Evolutionary conservation across 2,329 filamentous ascomycete genomes (phyloP), one percentile per base, ranked within the genome.

Genomic region (Stromatinia cepivora): DNA sequence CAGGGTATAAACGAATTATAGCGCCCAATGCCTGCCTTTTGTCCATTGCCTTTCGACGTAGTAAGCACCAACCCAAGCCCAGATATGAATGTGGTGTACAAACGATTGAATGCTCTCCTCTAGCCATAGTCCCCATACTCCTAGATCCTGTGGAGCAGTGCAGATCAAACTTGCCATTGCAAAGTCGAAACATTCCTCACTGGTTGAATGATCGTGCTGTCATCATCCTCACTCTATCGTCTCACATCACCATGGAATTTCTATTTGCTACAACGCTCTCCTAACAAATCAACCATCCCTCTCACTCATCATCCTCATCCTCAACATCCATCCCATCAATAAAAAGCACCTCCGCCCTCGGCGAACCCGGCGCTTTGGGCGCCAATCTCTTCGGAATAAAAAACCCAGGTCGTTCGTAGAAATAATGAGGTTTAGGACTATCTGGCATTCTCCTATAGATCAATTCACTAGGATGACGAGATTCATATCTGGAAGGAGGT

Each of bases 371-470:
- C 22, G 59, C 59, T 39, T 50, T 63, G 1, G 59, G 59, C 13
- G 59, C 59, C 8, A 10, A 25, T 63, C 59, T 63, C 31, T 50
- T 50, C 1, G 59, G 59, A 13, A 36, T 63, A 5, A 63, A 63
- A 50, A 52, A 63, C 4, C 45, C 59, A 2, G 59, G 59, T 63
- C 59, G n/a, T 31, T 63, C 59, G 15, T 63, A 63, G 6, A 63
- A 63, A 17, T 63, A 63, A 36, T 63, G 59, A 3, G 59, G 59
- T 20, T 63, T 63, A 3, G 59, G 59, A 25, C 59, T 63, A 39
- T 63, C 59, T 5, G 59, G 45, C 22, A 63, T 52, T 11, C 59
- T 34, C 25, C 46, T 50, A 36, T 63, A 63, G 31, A 36, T 15
- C 22, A 36, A 34, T 39, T 63, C 59, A 13, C 45, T 50, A 5